Evolutionary conservation across 306 rosid genomes (phyloP).

Genomic region (Vicia villosa): DNA sequence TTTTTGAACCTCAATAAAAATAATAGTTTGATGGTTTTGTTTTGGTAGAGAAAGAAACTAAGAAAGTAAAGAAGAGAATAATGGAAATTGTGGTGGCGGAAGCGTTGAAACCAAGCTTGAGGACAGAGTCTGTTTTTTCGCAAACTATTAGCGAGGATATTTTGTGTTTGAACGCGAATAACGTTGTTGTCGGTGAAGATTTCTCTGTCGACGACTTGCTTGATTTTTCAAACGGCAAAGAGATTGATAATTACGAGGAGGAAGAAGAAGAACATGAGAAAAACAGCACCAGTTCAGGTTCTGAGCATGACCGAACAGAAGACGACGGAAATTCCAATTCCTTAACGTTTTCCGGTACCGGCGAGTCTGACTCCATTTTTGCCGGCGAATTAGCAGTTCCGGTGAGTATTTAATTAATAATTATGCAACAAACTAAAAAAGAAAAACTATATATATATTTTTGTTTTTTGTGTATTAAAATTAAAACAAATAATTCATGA

Average conservation of each 20-base stretch:
- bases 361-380: conserved; percentile 56
- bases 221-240: conserved; percentile 66
- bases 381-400: conserved; percentile 66
- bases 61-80: too few relatives aligned
- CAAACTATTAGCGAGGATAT: conserved; percentile 52
- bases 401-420: conserved; percentile 37
- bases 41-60: conserved; percentile 23
- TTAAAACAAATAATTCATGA: background rate
- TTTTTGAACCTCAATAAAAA: background rate
- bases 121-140: conserved; percentile 49
- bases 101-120: conserved; percentile 76
- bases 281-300: conserved; percentile 40
- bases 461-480: conserved; percentile 1
- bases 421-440: background rate
- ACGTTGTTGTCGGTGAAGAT: conserved; percentile 62
- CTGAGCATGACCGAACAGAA: conserved; percentile 43
- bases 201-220: conserved; percentile 80
- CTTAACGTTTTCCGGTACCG: conserved; percentile 36
- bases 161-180: conserved; percentile 41
- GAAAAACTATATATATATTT: background rate
- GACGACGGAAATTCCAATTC: conserved; percentile 53
- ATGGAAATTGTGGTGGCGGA: conserved; percentile 73
- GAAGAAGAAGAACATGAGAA: conserved; percentile 49
- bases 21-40: conserved; percentile 29
- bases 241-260: conserved; percentile 42